Base-by-base conservation (phyloP, 202 grass and related monocot species). In the Setaria viridis region DNA sequence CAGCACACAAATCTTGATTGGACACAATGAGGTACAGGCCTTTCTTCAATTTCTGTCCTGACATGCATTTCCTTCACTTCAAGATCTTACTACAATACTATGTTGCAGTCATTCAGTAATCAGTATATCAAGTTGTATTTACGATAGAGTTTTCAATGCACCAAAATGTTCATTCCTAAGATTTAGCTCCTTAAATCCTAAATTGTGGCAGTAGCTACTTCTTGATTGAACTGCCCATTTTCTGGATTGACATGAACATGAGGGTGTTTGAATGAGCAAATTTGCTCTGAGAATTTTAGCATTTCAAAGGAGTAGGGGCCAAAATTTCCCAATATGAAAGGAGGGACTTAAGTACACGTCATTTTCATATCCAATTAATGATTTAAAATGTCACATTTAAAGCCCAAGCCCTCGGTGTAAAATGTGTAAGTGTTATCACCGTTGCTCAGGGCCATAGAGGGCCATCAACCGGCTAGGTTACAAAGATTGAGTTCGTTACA, bases 21-120 rank as follows among this genome's bases (percentile, higher is more conserved):
- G 54, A 63, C 51, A 82, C n/a, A 19, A 21, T 50, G 7, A 54
- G 79, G 79, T 87, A 87, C 55, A 82, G 6, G 7, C 8, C 43
- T 42, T 67, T 29, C 16, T 17, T 82, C 37, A 76, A 5, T 12
- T 45, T 64, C 39, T 55, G 5, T 80, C 14, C 17, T 69, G 15
- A 21, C 66, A 67, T 72, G 13, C 29, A 62, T 11, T 51, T 79
- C 15, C 16, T 60, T 62, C 20, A 11, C 15, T 51, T 62, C 11
- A 30, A 46, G 7, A 16, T 11, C 14, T 33, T 50, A 7, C 37
- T 65, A 56, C 4, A 37, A 4, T 37, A 37, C 35, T 37, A 37
- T 73, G 0, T 19, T 53, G 29, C 20, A 15, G 33, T 39, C 1
- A 15, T 65, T 21, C 11, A 46, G 43, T 46, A 46, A 46, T 46